Evolutionary conservation across 257 asterid genomes (phyloP), one percentile per base, ranked within the genome.

Genomic region (Petunia secreta): DNA sequence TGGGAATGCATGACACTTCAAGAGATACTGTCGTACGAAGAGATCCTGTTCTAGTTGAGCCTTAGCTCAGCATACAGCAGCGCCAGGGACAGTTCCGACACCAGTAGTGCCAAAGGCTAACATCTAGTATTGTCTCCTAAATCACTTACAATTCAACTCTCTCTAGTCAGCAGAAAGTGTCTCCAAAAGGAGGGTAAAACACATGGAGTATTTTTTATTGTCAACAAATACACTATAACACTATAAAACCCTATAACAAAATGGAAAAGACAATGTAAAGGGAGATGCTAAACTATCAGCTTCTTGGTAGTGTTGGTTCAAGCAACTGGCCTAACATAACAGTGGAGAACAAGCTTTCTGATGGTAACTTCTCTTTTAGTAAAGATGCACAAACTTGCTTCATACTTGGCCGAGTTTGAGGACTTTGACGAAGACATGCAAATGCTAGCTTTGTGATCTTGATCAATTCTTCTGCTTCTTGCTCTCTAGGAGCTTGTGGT

Each of bases 391-490:
- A 81, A 25, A 85, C 82, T 62, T 83, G 83, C 40, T 63, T 77
- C 78, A 79, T 83, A 60, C 82, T 79, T 13, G 88, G 90, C 38
- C 87, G 78, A 37, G 53, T 69, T 57, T 60, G 83, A 6, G 87
- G 87, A 65, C 34, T 83, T 14, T 58, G 79, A 60, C 37, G 71
- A 37, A 80, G 48, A 55, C 89, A 85, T 13, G 54, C 76, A 41
- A 81, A 64, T 1, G 82, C 87, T 11, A 85, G 39, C 62, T 87
- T 81, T 0, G 62, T 68, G 36, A 50, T 13, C 13, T 14, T 41
- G 11, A 85, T 71, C 38, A 87, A 48, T 62, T 87, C 76, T 10
- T 81, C 39, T 3, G 82, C 81, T 41, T 58, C 85, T 38, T 81
- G 75, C 46, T 71, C 79, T 2, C 71, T 50, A 1, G 88, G 87